phyloP scores from a whole-genome alignment of 1,139 yeast species.

The Sugiyamaella neomexicana region DNA sequence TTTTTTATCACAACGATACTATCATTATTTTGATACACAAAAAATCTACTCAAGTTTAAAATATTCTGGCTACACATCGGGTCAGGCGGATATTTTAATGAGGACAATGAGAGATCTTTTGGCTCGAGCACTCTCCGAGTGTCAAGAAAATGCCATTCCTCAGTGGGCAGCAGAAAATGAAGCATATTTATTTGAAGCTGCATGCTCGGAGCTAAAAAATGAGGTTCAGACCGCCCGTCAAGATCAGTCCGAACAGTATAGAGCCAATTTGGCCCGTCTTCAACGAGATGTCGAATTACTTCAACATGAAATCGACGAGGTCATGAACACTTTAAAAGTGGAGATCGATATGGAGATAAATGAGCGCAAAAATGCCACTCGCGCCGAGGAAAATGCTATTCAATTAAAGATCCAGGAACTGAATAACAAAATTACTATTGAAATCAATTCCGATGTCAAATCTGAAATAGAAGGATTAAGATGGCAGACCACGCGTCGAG shows the following conservation, averaged over 20 bases:
- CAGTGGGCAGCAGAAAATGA: conserved; percentile 79
- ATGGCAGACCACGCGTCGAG: conserved; percentile 93
- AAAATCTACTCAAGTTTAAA: conserved; percentile 40
- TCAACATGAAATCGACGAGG: conserved; percentile 76
- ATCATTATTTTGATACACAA: conserved; percentile 44
- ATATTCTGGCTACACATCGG: conserved; percentile 43
- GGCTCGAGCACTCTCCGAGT: conserved; percentile 50
- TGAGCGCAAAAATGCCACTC: conserved; percentile 84
- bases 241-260: conserved; percentile 64
- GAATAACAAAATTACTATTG: conserved; percentile 81
- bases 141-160: conserved; percentile 62
- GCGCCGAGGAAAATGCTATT: conserved; percentile 68
- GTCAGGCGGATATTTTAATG: conserved; percentile 45
- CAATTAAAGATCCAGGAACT: conserved; percentile 78
- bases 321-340: conserved; percentile 63
- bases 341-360: conserved; percentile 82
- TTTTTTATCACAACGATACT: conserved; percentile 24
- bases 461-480: conserved; percentile 85
- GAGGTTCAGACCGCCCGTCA: conserved; percentile 77
- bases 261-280: conserved; percentile 64
- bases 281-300: conserved; percentile 71
- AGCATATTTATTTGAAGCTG: conserved; percentile 85
- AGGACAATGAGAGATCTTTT: conserved; percentile 41
- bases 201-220: conserved; percentile 81
- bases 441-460: conserved; percentile 75